Base-by-base conservation (phyloP, 2,329 filamentous ascomycete genomes). In the Penicillium decumbens region DNA sequence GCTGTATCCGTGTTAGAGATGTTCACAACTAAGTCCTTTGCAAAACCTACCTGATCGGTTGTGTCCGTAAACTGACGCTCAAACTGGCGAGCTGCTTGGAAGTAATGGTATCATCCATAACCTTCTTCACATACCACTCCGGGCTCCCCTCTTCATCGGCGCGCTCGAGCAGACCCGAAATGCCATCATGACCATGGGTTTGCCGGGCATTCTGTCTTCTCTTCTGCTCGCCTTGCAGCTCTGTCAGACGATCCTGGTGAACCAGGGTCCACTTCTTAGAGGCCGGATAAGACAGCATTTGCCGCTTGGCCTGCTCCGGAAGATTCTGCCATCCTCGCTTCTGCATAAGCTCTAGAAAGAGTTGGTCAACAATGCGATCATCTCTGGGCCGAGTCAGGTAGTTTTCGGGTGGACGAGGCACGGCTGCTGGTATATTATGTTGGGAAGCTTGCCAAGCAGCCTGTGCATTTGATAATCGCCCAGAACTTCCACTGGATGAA, bases 261-360 rank as follows among this genome's bases (percentile, higher is more conserved):
- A 98, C 87, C 51, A 98, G 76, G 1, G 90, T 96, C 93, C 93
- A 98, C 73, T 97, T 98, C 78, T 97, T 97, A 57, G 85, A 82
- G 7, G 93, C 82, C 12, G 91, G 89, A 68, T 98, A 97, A 32
- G 90, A 90, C 72, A 93, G 82, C 92, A 98, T 97, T 75, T 97
- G 93, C 54, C 92, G 81, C 60, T 87, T 83, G 27, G 93, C 93
- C 74, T 95, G 89, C 65, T 98, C 93, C 4, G 93, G 93, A 57
- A 98, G 76, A 70, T 95, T 95, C 74, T 95, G 93, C 89, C 91
- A 97, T 57, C 92, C 93, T 73, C 93, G 83, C 74, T 96, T 96
- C 65, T 95, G 88, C 93, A 98, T 97, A 57, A 98, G 76, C 45
- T 89, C 85, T 63, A 91, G 78, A 65, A 97, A 97, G 76, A 95